Conservation (phyloP, 1,284 basidiomycete species). For the Trichosporon sp. region DNA sequence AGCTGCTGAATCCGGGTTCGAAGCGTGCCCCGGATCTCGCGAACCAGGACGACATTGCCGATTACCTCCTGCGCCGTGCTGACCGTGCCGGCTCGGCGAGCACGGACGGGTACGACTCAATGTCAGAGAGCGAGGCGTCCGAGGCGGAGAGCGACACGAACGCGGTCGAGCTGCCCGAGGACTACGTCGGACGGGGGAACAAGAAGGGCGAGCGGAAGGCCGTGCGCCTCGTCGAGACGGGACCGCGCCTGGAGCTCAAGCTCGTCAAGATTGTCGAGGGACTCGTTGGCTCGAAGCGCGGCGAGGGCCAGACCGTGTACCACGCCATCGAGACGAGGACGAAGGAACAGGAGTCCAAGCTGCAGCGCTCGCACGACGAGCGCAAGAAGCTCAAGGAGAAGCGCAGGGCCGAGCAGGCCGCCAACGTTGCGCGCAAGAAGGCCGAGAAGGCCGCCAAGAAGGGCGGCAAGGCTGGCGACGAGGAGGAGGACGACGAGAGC, state of each 20-base stretch:
- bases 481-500: slow-evolving; percentile 48
- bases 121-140: slow-evolving; percentile 62
- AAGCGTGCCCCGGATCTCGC: slow-evolving; percentile 70
- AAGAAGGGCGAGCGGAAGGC: slow-evolving; percentile 87
- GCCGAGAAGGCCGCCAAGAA: slow-evolving; percentile 54
- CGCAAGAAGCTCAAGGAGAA: slow-evolving; percentile 73
- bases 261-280: slow-evolving; percentile 95
- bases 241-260: slow-evolving; percentile 89
- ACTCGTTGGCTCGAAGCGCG: slow-evolving; percentile 67
- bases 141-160: slow-evolving; percentile 76
- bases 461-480: slow-evolving; percentile 43
- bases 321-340: slow-evolving; percentile 81
- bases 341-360: slow-evolving; percentile 68
- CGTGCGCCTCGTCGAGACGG: slow-evolving; percentile 88
- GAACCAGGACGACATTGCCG: slow-evolving; percentile 89
- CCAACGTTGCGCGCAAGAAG: slow-evolving; percentile 81
- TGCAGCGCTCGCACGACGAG: slow-evolving; percentile 72
- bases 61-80: slow-evolving; percentile 79
- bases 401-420: slow-evolving; percentile 80
- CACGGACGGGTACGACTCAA: slow-evolving; percentile 74
- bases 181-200: slow-evolving; percentile 94
- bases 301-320: slow-evolving; percentile 82
- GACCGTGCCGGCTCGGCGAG: slow-evolving; percentile 59
- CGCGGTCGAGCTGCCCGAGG: slow-evolving; percentile 76
- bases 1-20: slow-evolving; percentile 65